Base-by-base conservation (phyloP, 1,284 basidiomycete genomes). In the Rhodotorula sp. region DNA sequence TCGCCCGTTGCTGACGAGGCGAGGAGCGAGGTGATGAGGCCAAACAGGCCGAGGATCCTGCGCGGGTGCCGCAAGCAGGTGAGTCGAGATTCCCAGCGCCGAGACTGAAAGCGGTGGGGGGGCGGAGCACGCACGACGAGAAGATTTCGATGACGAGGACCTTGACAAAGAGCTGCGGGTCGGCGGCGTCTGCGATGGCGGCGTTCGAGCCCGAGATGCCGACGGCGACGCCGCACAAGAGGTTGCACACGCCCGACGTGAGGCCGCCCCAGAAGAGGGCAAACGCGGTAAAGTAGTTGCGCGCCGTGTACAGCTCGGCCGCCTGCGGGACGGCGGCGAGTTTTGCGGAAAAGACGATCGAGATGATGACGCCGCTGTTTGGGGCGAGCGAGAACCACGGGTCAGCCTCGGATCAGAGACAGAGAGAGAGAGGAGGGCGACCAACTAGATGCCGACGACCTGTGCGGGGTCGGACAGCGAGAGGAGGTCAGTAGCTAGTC, bases 191-290 rank as follows among this genome's bases (percentile, higher is more conserved):
- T 25, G 91, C 89, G 57, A 97, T 84, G 0, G 94, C 94, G 22
- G 94, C 94, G 27, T 92, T 96, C 3, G 92, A 91, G 5, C 94
- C 94, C 3, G 91, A 92, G 78, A 97, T 87, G 39, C 94, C 94
- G 64, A 97, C 94, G n/a, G 88, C 90, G 72, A 96, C 83, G 77
- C 94, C 94, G 75, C 94, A 97, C 34, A 97, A 85, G n/a, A 97
- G 86, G 82, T 97, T 97, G 83, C 94, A 97, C 29, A 78, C 79
- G 27, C 92, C 94, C 61, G 95, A 93, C 2, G 92, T 93, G 61
- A 97, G 83, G 41, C 94, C 94, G 54, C 94, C 94, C 90, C 94
- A 97, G 85, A 97, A 97, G 69, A 97, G 86, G 3, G 94, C 89
- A 79, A 88, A 97, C 17, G 93, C 92, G 22, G 94, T 96, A 83